Conservation (phyloP, 2,329 filamentous ascomycete genomes). For the Erysiphe pulchra region DNA sequence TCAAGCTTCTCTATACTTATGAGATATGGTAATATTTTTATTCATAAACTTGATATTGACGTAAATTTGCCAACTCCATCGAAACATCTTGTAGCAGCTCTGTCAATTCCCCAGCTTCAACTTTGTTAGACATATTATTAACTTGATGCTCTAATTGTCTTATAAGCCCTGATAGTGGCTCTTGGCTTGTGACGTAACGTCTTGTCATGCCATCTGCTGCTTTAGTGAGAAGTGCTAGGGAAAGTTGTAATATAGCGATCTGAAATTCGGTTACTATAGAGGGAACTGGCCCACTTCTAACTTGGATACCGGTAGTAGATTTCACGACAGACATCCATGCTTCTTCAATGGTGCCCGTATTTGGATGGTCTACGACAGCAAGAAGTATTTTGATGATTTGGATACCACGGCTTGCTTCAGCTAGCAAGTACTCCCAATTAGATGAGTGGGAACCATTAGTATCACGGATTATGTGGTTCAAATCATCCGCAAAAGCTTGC, state of each 20-base stretch:
- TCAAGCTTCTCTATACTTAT: too few relatives aligned
- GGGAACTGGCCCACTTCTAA: conserved; percentile 1
- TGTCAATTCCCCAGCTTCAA: conserved; percentile 14
- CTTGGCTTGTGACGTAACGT: conserved; percentile 25
- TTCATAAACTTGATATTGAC: not conserved
- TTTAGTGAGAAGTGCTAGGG: conserved; percentile 22
- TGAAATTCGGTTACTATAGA: conserved; percentile 19
- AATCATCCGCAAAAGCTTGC: conserved; percentile 23
- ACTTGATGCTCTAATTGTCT: conserved; percentile 15
- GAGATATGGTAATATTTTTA: too few relatives aligned
- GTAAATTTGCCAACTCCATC: conserved; percentile 7
- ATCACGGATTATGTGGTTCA: conserved; percentile 15
- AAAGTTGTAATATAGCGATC: conserved; percentile 28
- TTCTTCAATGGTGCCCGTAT: conserved; percentile 19
- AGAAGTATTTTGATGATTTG: conserved; percentile 31
- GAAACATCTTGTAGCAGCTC: conserved; percentile 22
- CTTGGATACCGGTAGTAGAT: conserved; percentile 17
- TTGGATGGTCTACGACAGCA: conserved; percentile 22
- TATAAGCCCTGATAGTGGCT: conserved; percentile 23
- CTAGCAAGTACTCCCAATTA: not conserved
- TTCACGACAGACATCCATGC: conserved; percentile 31
- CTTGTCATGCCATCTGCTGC: conserved; percentile 20
- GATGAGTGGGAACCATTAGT: not conserved
- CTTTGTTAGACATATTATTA: conserved; percentile 4
- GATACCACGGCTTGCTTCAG: conserved; percentile 21